phyloP scores from a whole-genome alignment of 768 basidiomycete species.

The Scleroderma bovista region DNA sequence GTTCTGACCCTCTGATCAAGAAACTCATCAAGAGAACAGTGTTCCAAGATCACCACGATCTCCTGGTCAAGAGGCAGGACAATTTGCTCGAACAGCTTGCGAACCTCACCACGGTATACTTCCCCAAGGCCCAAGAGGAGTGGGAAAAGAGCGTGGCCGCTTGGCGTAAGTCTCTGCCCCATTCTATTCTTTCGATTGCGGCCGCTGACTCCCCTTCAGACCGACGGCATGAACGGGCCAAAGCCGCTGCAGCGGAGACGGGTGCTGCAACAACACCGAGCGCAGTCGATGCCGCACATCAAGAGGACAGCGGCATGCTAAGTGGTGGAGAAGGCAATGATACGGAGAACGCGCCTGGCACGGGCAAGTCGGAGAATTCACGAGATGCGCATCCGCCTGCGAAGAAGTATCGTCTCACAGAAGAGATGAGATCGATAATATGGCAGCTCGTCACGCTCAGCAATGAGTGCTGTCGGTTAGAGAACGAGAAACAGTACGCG shows the following conservation, averaged over 20 bases:
- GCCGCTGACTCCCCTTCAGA: constrained; percentile 24
- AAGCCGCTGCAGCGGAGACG: constrained; percentile 26
- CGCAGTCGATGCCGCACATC: constrained; percentile 13
- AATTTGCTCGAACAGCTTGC: constrained; percentile 59
- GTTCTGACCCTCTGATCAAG: constrained; percentile 33
- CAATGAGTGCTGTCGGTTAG: constrained; percentile 70
- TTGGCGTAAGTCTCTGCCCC: constrained; percentile 52
- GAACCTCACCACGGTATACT: constrained; percentile 56
- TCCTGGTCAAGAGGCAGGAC: constrained; percentile 65
- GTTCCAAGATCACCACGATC: constrained; percentile 63
- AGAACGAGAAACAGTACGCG: constrained; percentile 59
- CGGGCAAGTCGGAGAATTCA: constrained; percentile 25
- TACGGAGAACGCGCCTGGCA: constrained; percentile 12
- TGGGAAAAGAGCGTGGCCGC: constrained; percentile 63
- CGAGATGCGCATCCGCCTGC: constrained; percentile 55
- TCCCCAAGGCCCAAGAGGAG: constrained; percentile 65
- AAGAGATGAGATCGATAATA: constrained; percentile 71
- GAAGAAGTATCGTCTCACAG: constrained; percentile 76
- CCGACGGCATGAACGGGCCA: constrained; percentile 53
- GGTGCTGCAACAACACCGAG: constrained; percentile 29
- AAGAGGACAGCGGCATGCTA: constrained; percentile 28
- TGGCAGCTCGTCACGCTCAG: constrained; percentile 80
- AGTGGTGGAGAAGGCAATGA: constrained; percentile 20
- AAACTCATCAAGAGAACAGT: constrained; percentile 94
- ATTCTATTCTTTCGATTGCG: neutral